A percentile compares a stretch with the other conserved stretches of the same genome.
These are phyloP conservation scores for Dysphania ambrosioides DNA, from an alignment of 148 eudicot genomes.

Conservation along the genomic window DNA sequence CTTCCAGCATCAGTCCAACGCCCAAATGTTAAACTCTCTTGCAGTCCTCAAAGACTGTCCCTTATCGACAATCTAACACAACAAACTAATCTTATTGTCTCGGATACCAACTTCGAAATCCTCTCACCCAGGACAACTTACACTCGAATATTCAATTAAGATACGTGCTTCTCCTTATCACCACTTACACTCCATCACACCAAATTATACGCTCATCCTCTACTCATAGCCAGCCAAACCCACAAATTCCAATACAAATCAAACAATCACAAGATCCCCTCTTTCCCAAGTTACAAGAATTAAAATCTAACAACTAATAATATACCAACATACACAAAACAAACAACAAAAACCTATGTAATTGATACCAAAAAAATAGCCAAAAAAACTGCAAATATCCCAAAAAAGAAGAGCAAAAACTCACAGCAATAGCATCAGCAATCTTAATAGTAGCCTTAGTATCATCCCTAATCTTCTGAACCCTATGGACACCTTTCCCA, in stretches of 20 bases:
- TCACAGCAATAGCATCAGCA: constrained; percentile 83
- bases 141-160: not conserved
- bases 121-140: not conserved
- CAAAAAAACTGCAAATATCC: not conserved
- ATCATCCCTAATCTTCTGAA: constrained; percentile 78
- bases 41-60: too few species aligned
- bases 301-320: not conserved
- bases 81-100: not conserved
- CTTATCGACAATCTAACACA: too few species aligned
- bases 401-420: constrained; percentile 18
- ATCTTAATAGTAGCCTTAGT: constrained; percentile 72
- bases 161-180: not conserved
- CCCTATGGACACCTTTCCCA: constrained; percentile 65
- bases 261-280: not conserved
- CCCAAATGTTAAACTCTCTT: too few species aligned
- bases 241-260: not conserved
- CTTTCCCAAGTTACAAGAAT: not conserved
- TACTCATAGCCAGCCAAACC: not conserved
- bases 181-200: not conserved
- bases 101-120: not conserved
- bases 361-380: not conserved
- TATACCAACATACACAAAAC: not conserved
- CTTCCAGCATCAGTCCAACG: too few species aligned
- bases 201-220: not conserved
- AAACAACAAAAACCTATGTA: not conserved